Evolutionary conservation across 2,329 filamentous ascomycete genomes (phyloP), one percentile per base, ranked within the genome.

Genomic region (Aspergillus glaucus): DNA sequence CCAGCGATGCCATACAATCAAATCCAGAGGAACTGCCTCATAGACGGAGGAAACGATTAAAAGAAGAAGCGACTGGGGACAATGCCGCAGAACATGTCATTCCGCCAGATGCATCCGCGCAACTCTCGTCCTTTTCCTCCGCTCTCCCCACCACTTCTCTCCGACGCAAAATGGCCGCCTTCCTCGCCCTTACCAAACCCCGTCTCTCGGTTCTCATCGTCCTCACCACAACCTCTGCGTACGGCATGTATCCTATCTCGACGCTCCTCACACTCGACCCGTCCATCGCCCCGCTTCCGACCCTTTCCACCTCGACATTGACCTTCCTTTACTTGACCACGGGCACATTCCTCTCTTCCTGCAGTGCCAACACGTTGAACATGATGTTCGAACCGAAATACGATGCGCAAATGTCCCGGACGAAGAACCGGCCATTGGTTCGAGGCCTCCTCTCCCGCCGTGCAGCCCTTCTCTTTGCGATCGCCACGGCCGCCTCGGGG

Each of bases 351-450:
- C 78, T 96, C 17, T 93, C 88, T 67, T 87, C 83, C n/a, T 89
- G 91, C 40, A 88, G 87, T 50, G 93, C 93, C 40, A 98, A 98
- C 66, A 82, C 93, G 1, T 77, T 97, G 56, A 98, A 98, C 70
- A 98, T 98, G 93, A 82, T 96, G 50, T 90, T 96, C 70, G 93
- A 98, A 70, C 87, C 85, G 8, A 78, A 84, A 51, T 91, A 91
- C 63, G 93, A 98, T 68, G 88, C 90, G 42, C 83, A 87, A 61
- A 98, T 98, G 93, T 84, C 81, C 32, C 83, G 93, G n/a, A 98
- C 93, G 2, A 81, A 88, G 24, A 96, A 96, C 59, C 75, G 93
- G 4, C 93, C 93, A 0, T 76, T 98, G 0, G 93, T 96, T 3
- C 81, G 93, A 43, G 82, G 83, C 6, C 80, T 98, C 1, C 76